Evolutionary conservation across 257 asterid species (phyloP).

Genomic region (Solanum tarijense): DNA sequence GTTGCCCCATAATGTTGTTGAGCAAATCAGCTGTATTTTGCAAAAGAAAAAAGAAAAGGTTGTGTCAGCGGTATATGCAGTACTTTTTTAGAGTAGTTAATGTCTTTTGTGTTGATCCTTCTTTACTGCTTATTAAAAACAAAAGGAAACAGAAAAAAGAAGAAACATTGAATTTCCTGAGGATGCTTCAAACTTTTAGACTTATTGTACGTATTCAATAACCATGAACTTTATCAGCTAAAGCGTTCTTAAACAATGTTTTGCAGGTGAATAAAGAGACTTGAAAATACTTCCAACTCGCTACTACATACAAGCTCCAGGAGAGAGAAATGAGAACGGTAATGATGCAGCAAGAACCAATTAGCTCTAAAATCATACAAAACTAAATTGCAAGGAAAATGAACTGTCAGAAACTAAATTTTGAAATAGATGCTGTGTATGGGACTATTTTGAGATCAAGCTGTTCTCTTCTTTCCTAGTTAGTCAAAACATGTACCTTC

Average conservation of each 20-base stretch:
- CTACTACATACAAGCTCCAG: background rate
- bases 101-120: background rate
- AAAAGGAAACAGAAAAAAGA: background rate
- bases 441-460: background rate
- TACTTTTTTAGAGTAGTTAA: background rate
- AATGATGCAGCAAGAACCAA: background rate
- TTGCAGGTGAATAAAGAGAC: background rate
- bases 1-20: background rate
- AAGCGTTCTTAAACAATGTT: background rate
- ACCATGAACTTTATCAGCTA: background rate
- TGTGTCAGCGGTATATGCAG: background rate
- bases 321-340: background rate
- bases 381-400: background rate
- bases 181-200: background rate
- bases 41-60: background rate
- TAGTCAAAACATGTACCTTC: constrained; percentile 47
- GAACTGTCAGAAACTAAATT: background rate
- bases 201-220: background rate
- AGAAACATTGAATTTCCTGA: background rate
- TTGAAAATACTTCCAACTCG: background rate
- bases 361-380: background rate
- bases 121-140: background rate
- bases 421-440: background rate
- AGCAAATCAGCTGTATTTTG: background rate
- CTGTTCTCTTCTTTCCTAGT: background rate